Percentiles rank a stretch among this genome's conserved stretches.
Evolutionary conservation across 192 early-diverging fungal genomes (phyloP).

Genomic region (Kappamyces sp.): DNA sequence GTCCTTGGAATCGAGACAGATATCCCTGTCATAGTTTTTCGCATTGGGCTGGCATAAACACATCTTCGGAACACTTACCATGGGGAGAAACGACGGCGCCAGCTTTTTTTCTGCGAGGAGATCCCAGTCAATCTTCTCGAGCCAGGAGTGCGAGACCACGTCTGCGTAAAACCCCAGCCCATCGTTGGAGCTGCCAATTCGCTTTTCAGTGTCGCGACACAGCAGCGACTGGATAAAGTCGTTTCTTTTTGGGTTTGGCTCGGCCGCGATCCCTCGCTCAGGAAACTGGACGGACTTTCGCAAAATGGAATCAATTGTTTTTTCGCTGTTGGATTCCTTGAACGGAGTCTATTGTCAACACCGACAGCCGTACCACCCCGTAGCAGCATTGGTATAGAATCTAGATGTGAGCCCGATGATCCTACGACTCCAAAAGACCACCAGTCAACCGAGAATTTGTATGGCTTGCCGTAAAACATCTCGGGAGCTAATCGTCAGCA

Average conservation of each 20-base stretch:
- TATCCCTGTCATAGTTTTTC: background rate
- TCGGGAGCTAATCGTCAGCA: slow-evolving; percentile 26
- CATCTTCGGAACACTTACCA: background rate
- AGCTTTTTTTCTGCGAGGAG: slow-evolving; percentile 4
- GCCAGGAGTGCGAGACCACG: background rate
- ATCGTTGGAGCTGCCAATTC: background rate
- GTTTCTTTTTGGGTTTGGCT: no score
- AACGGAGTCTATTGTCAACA: background rate
- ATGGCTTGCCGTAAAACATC: slow-evolving; percentile 28
- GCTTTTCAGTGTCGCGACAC: background rate
- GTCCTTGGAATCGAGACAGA: background rate
- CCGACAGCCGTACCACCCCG: slow-evolving; percentile 48
- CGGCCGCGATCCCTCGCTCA: no score
- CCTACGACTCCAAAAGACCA: slow-evolving; percentile 81
- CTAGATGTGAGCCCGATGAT: slow-evolving; percentile 62
- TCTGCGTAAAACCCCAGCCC: background rate
- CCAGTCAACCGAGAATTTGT: slow-evolving; percentile 72
- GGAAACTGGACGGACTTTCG: background rate
- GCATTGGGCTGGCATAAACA: no score
- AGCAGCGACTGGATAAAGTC: slow-evolving; percentile 7
- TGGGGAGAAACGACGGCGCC: slow-evolving; percentile 2
- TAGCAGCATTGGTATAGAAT: slow-evolving; percentile 63
- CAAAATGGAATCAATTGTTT: slow-evolving; percentile 1
- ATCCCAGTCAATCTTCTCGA: background rate
- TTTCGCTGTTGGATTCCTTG: slow-evolving; percentile 18